phyloP scores from a whole-genome alignment of 345 rosid genomes.

The Kernera saxatilis region DNA sequence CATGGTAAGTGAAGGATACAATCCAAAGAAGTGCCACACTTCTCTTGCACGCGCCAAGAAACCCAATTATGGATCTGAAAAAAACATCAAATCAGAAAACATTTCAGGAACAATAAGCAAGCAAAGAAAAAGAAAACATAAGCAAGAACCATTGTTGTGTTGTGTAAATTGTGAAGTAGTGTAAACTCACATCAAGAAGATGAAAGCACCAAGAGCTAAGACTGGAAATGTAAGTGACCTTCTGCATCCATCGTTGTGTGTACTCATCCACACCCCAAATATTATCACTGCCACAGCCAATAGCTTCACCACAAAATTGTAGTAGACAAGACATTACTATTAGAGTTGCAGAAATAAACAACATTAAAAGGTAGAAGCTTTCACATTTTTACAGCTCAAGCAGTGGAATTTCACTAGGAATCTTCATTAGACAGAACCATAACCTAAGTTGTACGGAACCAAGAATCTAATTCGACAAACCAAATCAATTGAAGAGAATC shows the following conservation, averaged over 20 bases:
- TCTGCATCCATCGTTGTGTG: constrained; percentile 78
- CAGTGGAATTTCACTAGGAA: neutral
- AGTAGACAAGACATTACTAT: neutral
- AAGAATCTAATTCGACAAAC: constrained; percentile 14
- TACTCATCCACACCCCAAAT: constrained; percentile 96
- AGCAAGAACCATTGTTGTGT: neutral
- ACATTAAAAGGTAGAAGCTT: neutral
- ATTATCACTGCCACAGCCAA: constrained; percentile 63
- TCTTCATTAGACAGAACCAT: constrained; percentile 3
- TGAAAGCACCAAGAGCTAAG: constrained; percentile 71
- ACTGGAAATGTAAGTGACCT: constrained; percentile 84
- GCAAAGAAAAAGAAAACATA: neutral
- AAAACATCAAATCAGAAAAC: neutral
- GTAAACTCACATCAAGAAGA: constrained; percentile 59
- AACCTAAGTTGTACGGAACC: constrained; percentile 4
- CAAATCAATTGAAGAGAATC: constrained; percentile 3
- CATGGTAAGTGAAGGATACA: constrained; percentile 66
- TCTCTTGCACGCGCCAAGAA: constrained; percentile 82
- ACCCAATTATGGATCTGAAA: constrained; percentile 85
- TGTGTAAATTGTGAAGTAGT: neutral
- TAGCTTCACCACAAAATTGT: constrained; percentile 47
- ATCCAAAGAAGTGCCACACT: constrained; percentile 76
- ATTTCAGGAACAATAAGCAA: neutral
- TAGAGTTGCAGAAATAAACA: neutral
- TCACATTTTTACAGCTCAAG: neutral